Evolutionary conservation across 768 basidiomycete genomes (phyloP).

Genomic region (Amanita muscaria): DNA sequence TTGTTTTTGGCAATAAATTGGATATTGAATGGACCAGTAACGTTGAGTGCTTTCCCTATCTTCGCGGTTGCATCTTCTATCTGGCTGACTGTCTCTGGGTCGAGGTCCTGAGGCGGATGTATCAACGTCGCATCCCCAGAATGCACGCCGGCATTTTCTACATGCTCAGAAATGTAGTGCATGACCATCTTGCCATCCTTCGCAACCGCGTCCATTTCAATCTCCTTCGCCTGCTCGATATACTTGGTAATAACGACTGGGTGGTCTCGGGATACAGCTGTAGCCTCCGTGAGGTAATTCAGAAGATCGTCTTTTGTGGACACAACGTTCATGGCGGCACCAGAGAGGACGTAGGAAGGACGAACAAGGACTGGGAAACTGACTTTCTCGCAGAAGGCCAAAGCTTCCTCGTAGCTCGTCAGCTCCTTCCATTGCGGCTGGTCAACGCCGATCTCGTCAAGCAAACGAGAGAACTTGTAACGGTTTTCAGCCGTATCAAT

Average conservation of each 20-base stretch:
- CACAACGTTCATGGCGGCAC: slow-evolving; percentile 99
- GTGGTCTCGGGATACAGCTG: slow-evolving; percentile 81
- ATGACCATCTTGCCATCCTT: slow-evolving; percentile 97
- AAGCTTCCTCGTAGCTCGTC: slow-evolving; percentile 82
- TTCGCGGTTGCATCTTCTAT: slow-evolving; percentile 97
- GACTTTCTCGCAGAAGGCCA: slow-evolving; percentile 84
- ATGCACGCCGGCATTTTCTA: slow-evolving; percentile 98
- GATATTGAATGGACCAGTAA: slow-evolving; percentile 98
- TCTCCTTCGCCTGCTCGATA: slow-evolving; percentile 99
- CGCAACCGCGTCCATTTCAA: slow-evolving; percentile 99
- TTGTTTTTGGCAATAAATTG: slow-evolving; percentile 99
- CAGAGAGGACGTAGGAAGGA: slow-evolving; percentile 98
- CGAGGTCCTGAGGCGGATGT: slow-evolving; percentile 95
- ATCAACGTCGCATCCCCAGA: slow-evolving; percentile 98
- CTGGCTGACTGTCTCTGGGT: slow-evolving; percentile 91
- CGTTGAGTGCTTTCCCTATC: slow-evolving; percentile 95
- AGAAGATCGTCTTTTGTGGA: slow-evolving; percentile 86
- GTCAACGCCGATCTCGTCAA: slow-evolving; percentile 98
- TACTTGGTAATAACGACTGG: slow-evolving; percentile 99
- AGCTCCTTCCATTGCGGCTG: slow-evolving; percentile 97
- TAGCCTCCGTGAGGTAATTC: slow-evolving; percentile 89
- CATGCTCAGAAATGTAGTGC: slow-evolving; percentile 99
- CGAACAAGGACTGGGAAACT: slow-evolving; percentile 95
- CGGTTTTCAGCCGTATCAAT: slow-evolving; percentile 99
- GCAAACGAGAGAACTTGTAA: slow-evolving; percentile 97